A percentile compares a stretch with the other conserved stretches of the same genome.
These are phyloP conservation scores for Hypsizygus marmoreus DNA, from an alignment of 768 basidiomycete genomes.

Conservation along the genomic window DNA sequence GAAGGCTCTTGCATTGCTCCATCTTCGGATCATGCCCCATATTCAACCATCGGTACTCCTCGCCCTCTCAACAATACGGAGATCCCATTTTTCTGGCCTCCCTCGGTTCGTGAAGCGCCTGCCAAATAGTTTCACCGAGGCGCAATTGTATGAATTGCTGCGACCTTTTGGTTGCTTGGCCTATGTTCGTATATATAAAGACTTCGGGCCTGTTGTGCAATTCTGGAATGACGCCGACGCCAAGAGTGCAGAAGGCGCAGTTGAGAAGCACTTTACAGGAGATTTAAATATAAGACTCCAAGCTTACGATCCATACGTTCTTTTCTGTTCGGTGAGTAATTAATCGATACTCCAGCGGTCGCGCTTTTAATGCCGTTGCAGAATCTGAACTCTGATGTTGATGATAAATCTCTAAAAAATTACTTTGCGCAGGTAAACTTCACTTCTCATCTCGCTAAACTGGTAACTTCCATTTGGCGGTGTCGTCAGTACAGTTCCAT, in stretches of 20 bases:
- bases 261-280: not conserved
- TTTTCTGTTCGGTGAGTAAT: constrained; percentile 6
- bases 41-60: not conserved
- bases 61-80: not conserved
- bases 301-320: constrained; percentile 5
- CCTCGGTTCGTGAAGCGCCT: not conserved
- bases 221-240: constrained; percentile 10
- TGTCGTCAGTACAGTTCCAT: constrained; percentile 3
- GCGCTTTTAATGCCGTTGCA: not conserved
- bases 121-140: not conserved
- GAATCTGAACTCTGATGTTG: constrained; percentile 4
- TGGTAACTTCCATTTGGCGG: not conserved
- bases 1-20: constrained; percentile 2
- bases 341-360: not conserved
- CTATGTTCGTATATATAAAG: not conserved
- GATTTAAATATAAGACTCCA: not conserved
- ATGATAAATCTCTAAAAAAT: not conserved
- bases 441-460: not conserved
- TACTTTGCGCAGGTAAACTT: not conserved
- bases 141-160: constrained; percentile 4
- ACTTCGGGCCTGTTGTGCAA: constrained; percentile 1
- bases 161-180: constrained; percentile 5
- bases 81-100: no score
- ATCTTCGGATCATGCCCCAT: not conserved
- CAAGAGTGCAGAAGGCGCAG: not conserved